These are phyloP conservation scores for Flaveria bidentis DNA, from an alignment of 129 eudicot genomes.

Conservation along the genomic window DNA sequence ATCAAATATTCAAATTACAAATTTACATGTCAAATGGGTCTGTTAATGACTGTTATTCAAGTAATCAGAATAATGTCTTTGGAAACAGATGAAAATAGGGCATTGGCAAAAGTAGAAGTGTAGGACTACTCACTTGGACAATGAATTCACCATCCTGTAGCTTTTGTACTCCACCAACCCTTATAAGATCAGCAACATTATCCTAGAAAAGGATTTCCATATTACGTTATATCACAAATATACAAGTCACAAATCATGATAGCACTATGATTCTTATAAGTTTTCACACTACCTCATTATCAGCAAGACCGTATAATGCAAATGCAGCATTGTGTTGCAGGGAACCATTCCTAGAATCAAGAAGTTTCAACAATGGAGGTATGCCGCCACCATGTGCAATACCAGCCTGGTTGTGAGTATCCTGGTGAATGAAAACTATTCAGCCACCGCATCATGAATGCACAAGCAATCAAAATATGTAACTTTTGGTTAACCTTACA, in stretches of 20 bases:
- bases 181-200: conserved; percentile 62
- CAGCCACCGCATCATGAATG: conserved; percentile 3
- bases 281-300: conserved; percentile 55
- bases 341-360: conserved; percentile 66
- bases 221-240: neutral
- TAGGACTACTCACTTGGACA: conserved; percentile 46
- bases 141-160: conserved; percentile 67
- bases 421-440: conserved; percentile 42
- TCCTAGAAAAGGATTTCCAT: conserved; percentile 34
- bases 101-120: conserved; percentile 3
- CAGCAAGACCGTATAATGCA: conserved; percentile 76
- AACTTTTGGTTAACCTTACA: conserved; percentile 10
- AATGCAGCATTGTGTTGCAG: conserved; percentile 81
- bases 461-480: neutral
- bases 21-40: conserved; percentile 6
- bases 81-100: neutral
- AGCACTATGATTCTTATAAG: neutral
- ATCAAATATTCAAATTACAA: conserved; percentile 23
- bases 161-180: conserved; percentile 64
- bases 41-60: neutral
- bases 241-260: conserved; percentile 7
- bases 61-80: conserved; percentile 6
- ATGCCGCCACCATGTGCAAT: conserved; percentile 70
- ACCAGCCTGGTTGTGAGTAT: conserved; percentile 74
- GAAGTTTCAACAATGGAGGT: conserved; percentile 62